Evolutionary conservation across 202 grass and related monocot genomes (phyloP), one percentile per base, ranked within the genome.

Genomic region (Setaria viridis): DNA sequence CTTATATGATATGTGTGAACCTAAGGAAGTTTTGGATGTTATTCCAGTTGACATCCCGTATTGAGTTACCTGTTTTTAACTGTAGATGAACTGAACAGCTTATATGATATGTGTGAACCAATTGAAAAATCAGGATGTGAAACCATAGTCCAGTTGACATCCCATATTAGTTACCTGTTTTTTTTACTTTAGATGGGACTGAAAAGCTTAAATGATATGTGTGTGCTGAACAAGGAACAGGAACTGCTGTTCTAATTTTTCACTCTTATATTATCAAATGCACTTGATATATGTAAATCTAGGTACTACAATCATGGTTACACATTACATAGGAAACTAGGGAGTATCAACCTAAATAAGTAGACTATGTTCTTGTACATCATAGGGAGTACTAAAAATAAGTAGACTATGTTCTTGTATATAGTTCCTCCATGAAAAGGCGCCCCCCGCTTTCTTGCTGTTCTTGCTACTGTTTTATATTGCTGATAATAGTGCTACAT

Each of bases 381-480:
- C 56, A 9, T 21, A 69, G 15, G 25, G 58, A 74, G 19, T 79
- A 55, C 30, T 20, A 17, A 62, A 75, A 62, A 49, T 45, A 70
- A 62, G 19, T 70, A 55, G 12, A 33, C 13, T 17, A 21, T 30
- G 41, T 66, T 68, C 3, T 49, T 80, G 11, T 10, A 30, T 45
- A 15, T 58, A 45, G 34, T 74, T 55, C 11, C 7, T 86, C 5
- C 67, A 5, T 79, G 60, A 69, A 75, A 84, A 25, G 70, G 3
- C 0, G 2, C 4, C 33, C 33, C 5, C 57, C n/a, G 60, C 64
- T 60, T 77, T 88, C 12, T 35, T 42, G 11, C 25, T 81, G 59
- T 79, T 91, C 39, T 74, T 74, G 49, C 42, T 56, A 83, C 32
- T 82, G 59, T 25, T 77, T 43, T 41, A 17, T n/a, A 5, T 54